These are phyloP conservation scores for Raddia distichophylla DNA, from an alignment of 176 grass and related monocot genomes.

Conservation along the genomic window DNA sequence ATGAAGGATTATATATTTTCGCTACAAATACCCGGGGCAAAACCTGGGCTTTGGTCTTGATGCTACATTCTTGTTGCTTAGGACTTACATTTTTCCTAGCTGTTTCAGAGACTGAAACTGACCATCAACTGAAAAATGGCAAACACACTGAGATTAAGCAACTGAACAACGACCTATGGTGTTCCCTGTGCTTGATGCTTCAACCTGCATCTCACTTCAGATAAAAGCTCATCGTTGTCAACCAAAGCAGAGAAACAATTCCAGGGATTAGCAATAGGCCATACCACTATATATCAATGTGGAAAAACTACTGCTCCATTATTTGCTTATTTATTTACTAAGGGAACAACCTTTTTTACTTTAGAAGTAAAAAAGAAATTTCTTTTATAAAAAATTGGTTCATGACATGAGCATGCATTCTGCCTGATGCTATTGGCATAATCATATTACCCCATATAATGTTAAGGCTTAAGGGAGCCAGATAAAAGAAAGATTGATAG, in stretches of 20 bases:
- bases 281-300: no score
- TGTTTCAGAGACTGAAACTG: conserved; percentile 5
- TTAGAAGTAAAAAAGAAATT: neutral
- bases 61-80: neutral
- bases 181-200: conserved; percentile 2
- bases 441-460: conserved; percentile 26
- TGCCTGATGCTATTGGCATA: conserved; percentile 25
- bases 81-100: neutral
- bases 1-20: conserved; percentile 31
- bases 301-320: no score
- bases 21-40: conserved; percentile 21
- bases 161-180: neutral
- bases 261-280: neutral
- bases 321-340: no score
- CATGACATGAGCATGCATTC: conserved; percentile 17
- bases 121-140: neutral
- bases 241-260: neutral
- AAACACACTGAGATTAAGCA: neutral
- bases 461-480: neutral
- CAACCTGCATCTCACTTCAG: conserved; percentile 12
- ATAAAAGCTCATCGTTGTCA: neutral
- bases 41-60: conserved; percentile 19
- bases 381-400: neutral
- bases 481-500: conserved; percentile 26
- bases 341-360: neutral